phyloP scores from a whole-genome alignment of 169 alveolate species.

The Cryptosporidium andersoni region DNA sequence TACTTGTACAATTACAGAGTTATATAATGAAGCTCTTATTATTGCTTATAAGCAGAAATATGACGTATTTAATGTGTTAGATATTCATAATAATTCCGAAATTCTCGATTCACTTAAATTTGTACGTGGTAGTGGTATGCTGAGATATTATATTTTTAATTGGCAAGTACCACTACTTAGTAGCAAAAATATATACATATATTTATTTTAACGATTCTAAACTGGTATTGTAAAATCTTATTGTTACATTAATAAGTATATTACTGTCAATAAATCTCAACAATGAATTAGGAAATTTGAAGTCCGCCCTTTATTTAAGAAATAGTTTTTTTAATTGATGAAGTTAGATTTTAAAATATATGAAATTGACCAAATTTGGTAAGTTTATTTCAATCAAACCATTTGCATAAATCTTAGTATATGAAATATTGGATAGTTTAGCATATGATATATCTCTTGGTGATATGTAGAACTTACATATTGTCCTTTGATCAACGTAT shows the following conservation, averaged over 20 bases:
- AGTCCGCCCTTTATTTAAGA: not conserved
- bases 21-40: constrained; percentile 85
- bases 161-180: constrained; percentile 84
- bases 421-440: constrained; percentile 9
- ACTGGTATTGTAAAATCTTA: too few relatives aligned
- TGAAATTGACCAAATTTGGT: constrained; percentile 20
- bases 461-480: constrained; percentile 55
- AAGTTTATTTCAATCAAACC: constrained; percentile 40
- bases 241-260: too few relatives aligned
- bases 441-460: constrained; percentile 39
- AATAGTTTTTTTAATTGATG: not conserved
- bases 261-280: not conserved
- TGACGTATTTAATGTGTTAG: constrained; percentile 96
- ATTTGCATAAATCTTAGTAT: constrained; percentile 38
- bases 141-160: constrained; percentile 95
- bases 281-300: constrained; percentile 15
- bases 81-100: constrained; percentile 92
- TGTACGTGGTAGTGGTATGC: constrained; percentile 96
- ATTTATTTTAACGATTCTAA: too few relatives aligned
- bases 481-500: constrained; percentile 14
- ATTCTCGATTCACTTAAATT: constrained; percentile 89
- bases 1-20: constrained; percentile 72
- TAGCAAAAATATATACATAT: constrained; percentile 66
- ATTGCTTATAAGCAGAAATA: constrained; percentile 89
- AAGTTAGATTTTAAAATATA: constrained; percentile 21